Conservation (phyloP, 805 yeast species). For the Yamadazyma nakazawae region DNA sequence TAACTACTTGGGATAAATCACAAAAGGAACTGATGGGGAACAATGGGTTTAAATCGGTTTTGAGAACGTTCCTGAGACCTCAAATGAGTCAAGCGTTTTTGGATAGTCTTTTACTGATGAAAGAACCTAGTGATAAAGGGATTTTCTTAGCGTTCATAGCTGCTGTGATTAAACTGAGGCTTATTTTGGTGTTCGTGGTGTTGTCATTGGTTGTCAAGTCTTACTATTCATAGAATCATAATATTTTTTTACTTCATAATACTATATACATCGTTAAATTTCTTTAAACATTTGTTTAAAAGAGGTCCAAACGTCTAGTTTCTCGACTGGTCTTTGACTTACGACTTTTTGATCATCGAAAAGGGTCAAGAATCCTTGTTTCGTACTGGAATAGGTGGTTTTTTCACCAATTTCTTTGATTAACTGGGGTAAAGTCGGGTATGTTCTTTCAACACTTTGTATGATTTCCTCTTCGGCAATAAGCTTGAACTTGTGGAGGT, state of each 20-base stretch:
- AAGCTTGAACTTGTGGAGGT: conserved; percentile 38
- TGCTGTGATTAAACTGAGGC: not conserved
- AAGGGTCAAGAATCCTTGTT: conserved; percentile 14
- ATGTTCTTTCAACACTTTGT: conserved; percentile 14
- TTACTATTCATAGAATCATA: not conserved
- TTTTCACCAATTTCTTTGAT: conserved; percentile 5
- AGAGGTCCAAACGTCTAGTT: conserved; percentile 27
- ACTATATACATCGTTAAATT: conserved; percentile 4
- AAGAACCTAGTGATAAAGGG: conserved; percentile 2
- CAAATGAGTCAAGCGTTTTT: conserved; percentile 38
- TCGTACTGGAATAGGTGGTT: conserved; percentile 6
- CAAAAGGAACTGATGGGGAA: conserved; percentile 25
- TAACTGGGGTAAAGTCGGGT: conserved; percentile 6
- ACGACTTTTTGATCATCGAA: conserved; percentile 14
- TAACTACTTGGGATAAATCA: conserved; percentile 19
- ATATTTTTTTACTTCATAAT: not conserved
- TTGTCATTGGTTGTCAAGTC: not conserved
- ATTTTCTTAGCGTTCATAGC: not conserved
- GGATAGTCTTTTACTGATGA: conserved; percentile 13
- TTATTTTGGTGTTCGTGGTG: not conserved
- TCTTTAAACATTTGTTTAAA: conserved; percentile 26
- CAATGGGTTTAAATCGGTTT: conserved; percentile 37
- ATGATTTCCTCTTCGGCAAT: conserved; percentile 24
- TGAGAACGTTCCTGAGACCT: conserved; percentile 41
- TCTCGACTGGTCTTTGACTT: conserved; percentile 18